A percentile compares a stretch with the other conserved stretches of the same genome.
phyloP scores from a whole-genome alignment of 2,329 filamentous ascomycete genomes.

The Aureobasidium sp. region DNA sequence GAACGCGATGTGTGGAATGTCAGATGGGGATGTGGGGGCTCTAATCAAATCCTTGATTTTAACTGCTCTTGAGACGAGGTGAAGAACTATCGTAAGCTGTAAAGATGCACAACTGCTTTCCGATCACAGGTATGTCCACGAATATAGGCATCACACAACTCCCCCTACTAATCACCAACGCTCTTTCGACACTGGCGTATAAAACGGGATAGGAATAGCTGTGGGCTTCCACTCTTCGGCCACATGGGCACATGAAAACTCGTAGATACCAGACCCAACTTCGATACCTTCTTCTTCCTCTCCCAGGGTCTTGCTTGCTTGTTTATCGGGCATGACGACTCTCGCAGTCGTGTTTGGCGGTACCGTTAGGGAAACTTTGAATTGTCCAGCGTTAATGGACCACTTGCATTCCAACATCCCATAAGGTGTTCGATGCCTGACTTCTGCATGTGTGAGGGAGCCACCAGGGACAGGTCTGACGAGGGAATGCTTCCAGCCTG shows the following conservation, averaged over 20 bases:
- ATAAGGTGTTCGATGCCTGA: slow-evolving; percentile 28
- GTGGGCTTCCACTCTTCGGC: slow-evolving; percentile 67
- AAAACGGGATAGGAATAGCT: background rate
- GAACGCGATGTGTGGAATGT: too few species aligned
- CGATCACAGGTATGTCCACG: too few species aligned
- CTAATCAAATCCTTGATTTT: too few species aligned
- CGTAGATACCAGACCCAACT: slow-evolving; percentile 12
- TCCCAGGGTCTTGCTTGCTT: slow-evolving; percentile 3
- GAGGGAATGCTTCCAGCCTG: slow-evolving; percentile 36
- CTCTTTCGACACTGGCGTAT: background rate
- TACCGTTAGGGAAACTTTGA: background rate
- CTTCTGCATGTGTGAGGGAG: slow-evolving; percentile 26
- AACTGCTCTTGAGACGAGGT: too few species aligned
- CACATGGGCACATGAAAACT: slow-evolving; percentile 7
- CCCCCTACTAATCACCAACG: background rate
- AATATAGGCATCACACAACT: too few species aligned
- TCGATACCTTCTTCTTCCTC: slow-evolving; percentile 3
- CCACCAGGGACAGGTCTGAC: slow-evolving; percentile 32
- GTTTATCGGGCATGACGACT: slow-evolving; percentile 15
- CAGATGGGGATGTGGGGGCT: too few species aligned
- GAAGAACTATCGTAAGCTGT: too few species aligned
- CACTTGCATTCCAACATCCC: slow-evolving; percentile 26
- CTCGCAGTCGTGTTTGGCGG: slow-evolving; percentile 14
- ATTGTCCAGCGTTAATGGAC: slow-evolving; percentile 18
- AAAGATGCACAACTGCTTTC: too few species aligned